These are phyloP conservation scores for Candida vaughaniae DNA, from an alignment of 805 yeast genomes.

Conservation along the genomic window DNA sequence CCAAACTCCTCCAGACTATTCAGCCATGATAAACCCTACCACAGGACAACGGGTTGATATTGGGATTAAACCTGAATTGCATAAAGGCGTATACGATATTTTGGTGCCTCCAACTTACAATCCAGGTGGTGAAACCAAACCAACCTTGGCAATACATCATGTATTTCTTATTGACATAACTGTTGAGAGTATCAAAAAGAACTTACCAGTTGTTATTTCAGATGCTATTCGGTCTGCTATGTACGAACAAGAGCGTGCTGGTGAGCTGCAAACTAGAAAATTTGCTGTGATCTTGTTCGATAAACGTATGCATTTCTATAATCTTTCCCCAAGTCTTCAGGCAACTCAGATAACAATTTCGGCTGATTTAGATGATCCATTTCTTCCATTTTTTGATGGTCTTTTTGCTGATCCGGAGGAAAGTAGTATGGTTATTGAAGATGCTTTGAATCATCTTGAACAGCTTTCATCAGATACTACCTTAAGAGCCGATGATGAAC, in stretches of 20 bases:
- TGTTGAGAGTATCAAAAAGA: slow-evolving; percentile 56
- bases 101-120: slow-evolving; percentile 75
- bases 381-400: slow-evolving; percentile 77
- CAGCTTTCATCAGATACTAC: slow-evolving; percentile 36
- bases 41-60: slow-evolving; percentile 61
- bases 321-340: slow-evolving; percentile 56
- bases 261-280: slow-evolving; percentile 21
- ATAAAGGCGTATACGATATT: slow-evolving; percentile 81
- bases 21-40: slow-evolving; percentile 51
- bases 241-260: slow-evolving; percentile 14
- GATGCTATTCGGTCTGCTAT: slow-evolving; percentile 64
- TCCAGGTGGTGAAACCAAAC: slow-evolving; percentile 33
- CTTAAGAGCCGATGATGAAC: slow-evolving; percentile 48
- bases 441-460: slow-evolving; percentile 63
- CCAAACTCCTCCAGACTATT: slow-evolving; percentile 64
- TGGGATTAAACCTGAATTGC: slow-evolving; percentile 68
- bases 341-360: slow-evolving; percentile 60
- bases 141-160: slow-evolving; percentile 56
- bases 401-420: slow-evolving; percentile 78
- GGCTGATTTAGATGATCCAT: slow-evolving; percentile 72
- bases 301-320: slow-evolving; percentile 67
- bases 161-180: slow-evolving; percentile 73
- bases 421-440: slow-evolving; percentile 61
- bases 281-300: slow-evolving; percentile 79
- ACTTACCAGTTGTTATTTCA: slow-evolving; percentile 60